Conservation (phyloP, 2,329 filamentous ascomycete genomes). For the Verticillium klebahnii region DNA sequence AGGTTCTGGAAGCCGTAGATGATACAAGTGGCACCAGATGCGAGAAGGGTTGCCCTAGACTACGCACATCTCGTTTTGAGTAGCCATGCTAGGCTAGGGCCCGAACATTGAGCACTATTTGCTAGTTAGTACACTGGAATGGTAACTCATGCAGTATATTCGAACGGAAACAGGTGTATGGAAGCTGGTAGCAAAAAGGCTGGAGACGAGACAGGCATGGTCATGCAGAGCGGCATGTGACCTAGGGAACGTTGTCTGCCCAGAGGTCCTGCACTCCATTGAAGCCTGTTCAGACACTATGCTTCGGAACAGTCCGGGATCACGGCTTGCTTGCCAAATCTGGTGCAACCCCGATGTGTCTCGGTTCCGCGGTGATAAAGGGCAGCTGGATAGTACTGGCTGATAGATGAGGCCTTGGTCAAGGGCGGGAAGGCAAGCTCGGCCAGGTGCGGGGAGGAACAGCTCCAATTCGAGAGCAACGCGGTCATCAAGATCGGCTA, state of each 20-base stretch:
- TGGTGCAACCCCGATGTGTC: neutral
- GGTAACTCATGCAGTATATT: no score
- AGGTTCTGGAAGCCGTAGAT: no score
- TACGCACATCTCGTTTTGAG: no score
- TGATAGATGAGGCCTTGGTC: neutral
- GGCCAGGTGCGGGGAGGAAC: neutral
- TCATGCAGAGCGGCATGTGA: neutral
- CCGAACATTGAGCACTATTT: no score
- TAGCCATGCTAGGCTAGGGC: no score
- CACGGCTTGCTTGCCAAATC: neutral
- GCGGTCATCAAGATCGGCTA: neutral
- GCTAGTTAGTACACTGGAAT: no score
- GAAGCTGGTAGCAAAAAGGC: no score
- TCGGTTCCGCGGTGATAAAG: neutral
- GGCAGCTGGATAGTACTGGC: neutral
- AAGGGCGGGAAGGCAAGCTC: neutral
- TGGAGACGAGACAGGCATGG: no score
- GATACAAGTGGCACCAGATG: no score
- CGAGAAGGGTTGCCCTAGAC: no score
- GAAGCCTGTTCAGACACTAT: neutral
- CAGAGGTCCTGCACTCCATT: neutral
- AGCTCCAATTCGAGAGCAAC: neutral
- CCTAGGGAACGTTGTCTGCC: neutral
- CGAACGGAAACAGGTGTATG: no score
- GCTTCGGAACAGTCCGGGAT: neutral